Base-by-base conservation (phyloP, 495 filamentous ascomycete genomes). In the Aspergillus sclerotiicarbonarius region DNA sequence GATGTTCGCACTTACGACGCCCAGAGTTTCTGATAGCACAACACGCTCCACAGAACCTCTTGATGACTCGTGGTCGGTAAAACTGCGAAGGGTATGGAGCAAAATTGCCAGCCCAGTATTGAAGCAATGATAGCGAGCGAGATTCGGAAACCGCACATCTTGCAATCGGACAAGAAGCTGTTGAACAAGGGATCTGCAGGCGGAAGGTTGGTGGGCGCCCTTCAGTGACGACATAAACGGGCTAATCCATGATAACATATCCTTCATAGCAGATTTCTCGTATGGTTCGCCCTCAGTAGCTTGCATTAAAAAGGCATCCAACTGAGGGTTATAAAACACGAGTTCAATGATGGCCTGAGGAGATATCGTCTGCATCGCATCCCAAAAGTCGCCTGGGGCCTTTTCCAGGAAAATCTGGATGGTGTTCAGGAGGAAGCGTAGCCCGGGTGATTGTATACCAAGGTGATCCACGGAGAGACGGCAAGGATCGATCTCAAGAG, bases 311-410 rank as follows among this genome's bases (percentile, higher is more conserved):
- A 88, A 78, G 16, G 76, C 68, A 43, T 82, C 78, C 59, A 90
- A 87, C 33, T 85, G 83, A 16, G 84, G 82, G 61, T 86, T 90
- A 51, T 82, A 82, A 66, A 93, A 87, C 47, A 94, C 83, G 51
- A 88, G 83, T 59, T 95, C 90, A 48, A 89, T 82, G 41, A 96
- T 78, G 29, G 84, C 78, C 31, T 85, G 83, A 7, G 90, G 87
- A 2, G 88, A 87, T 46, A 91, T 88, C 15, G 87, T 80, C 31
- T 88, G 88, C 76, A 91, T 88, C 1, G 90, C 89, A 60, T 87
- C 86, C 92, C 92, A 96, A 63, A 96, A 95, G 55, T 88, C 87
- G 44, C 79, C 81, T 0, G 89, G 81, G 0, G 90, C 87, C 56
- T 88, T 88, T 55, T 85, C 82, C 44, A 97, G 72, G 13, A 96